Evolutionary conservation across 2,329 filamentous ascomycete genomes (phyloP).

Genomic region (Ceratocystis eucalypticola): DNA sequence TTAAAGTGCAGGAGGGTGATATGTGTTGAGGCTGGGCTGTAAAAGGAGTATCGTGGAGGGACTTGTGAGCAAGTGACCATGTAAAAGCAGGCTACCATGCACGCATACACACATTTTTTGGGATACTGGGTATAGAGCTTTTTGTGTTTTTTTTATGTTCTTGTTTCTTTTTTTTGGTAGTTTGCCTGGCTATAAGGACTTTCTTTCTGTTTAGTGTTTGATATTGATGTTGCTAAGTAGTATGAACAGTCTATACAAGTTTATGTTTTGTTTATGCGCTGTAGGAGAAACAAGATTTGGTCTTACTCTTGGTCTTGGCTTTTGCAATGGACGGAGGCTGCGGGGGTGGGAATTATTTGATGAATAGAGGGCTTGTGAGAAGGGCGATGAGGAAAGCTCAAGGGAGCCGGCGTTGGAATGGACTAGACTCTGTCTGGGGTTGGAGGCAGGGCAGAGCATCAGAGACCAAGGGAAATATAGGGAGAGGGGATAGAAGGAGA

Average conservation of each 20-base stretch:
- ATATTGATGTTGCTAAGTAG: background rate
- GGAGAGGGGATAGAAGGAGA: background rate
- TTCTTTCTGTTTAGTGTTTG: background rate
- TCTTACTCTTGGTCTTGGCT: too few relatives aligned
- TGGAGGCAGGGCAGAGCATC: background rate
- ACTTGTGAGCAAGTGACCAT: background rate
- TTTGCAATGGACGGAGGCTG: too few relatives aligned
- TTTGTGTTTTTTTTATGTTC: background rate
- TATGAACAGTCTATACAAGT: too few relatives aligned
- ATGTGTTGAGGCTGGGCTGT: background rate
- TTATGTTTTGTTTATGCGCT: background rate
- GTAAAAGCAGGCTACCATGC: background rate
- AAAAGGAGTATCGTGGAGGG: background rate
- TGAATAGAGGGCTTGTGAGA: background rate
- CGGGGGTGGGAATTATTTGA: too few relatives aligned
- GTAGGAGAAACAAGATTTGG: too few relatives aligned
- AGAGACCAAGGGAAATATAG: background rate
- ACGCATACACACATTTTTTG: background rate
- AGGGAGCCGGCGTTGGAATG: background rate
- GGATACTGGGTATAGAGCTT: slow-evolving; percentile 7
- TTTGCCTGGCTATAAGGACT: too few relatives aligned
- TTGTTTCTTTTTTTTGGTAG: background rate
- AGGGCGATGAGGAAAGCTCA: background rate
- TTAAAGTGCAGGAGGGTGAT: slow-evolving; percentile 24
- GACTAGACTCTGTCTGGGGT: background rate